Evolutionary conservation across 129 eudicot species (phyloP).

Genomic region (Calendula officinalis): DNA sequence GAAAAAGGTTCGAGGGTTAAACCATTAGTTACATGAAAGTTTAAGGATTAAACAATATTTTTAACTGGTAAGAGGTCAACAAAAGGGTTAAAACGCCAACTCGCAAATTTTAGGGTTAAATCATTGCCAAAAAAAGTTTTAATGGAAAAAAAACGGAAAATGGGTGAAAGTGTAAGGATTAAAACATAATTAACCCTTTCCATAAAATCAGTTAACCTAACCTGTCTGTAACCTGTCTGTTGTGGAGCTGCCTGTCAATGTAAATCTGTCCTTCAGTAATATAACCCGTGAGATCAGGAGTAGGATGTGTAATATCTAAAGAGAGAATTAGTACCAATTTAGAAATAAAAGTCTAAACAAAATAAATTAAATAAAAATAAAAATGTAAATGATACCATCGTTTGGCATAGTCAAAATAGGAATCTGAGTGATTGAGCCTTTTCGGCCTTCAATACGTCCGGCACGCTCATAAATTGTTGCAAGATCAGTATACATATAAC

Average conservation of each 20-base stretch:
- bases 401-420: slow-evolving; percentile 97
- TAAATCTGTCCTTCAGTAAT: slow-evolving; percentile 98
- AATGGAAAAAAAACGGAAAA: too few species aligned
- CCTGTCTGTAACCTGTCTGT: slow-evolving; percentile 89
- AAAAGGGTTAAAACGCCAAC: too few species aligned
- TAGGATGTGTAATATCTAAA: slow-evolving; percentile 97
- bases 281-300: slow-evolving; percentile 99
- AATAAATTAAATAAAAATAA: neutral
- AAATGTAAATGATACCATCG: slow-evolving; percentile 59
- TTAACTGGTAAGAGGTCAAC: too few species aligned
- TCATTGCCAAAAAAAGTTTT: too few species aligned
- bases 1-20: too few species aligned
- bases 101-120: too few species aligned
- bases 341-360: neutral
- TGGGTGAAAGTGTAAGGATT: too few species aligned
- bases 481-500: slow-evolving; percentile 98
- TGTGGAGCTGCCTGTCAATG: slow-evolving; percentile 93
- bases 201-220: too few species aligned
- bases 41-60: too few species aligned
- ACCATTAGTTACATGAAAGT: too few species aligned
- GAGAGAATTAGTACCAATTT: slow-evolving; percentile 8
- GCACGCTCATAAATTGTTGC: slow-evolving; percentile 99
- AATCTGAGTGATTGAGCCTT: slow-evolving; percentile 93
- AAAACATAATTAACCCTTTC: too few species aligned
- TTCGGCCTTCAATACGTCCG: slow-evolving; percentile 97